Percentiles rank a stretch among this genome's conserved stretches.
phyloP scores from a whole-genome alignment of 2,329 filamentous ascomycete species.

The Colletotrichum coccodes region DNA sequence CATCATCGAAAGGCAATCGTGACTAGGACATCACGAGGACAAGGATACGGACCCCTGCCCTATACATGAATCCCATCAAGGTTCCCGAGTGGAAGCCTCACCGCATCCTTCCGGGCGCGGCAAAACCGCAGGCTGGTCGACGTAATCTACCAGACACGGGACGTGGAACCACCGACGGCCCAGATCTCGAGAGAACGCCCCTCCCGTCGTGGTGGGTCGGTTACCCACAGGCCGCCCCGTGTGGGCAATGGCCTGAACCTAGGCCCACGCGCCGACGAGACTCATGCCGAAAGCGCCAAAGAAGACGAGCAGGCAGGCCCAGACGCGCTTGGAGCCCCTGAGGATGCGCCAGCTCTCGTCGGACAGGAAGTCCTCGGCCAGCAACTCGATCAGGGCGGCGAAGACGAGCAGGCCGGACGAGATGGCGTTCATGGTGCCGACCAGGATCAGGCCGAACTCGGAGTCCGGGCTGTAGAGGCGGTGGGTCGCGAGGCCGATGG shows the following conservation, averaged over 20 bases:
- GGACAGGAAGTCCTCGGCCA: slow-evolving; percentile 77
- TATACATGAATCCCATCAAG: not conserved
- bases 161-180: not conserved
- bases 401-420: slow-evolving; percentile 78
- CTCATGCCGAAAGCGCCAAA: slow-evolving; percentile 71
- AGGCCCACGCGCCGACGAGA: slow-evolving; percentile 72
- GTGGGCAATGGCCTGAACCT: slow-evolving; percentile 22
- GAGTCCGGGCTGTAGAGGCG: slow-evolving; percentile 75
- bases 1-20: not conserved
- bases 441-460: slow-evolving; percentile 73
- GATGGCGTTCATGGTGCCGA: slow-evolving; percentile 80
- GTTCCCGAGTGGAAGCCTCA: not conserved
- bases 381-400: slow-evolving; percentile 76
- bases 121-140: not conserved
- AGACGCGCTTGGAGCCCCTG: slow-evolving; percentile 61
- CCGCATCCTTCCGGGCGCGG: slow-evolving; percentile 2
- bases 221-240: not conserved
- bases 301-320: slow-evolving; percentile 67
- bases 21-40: too few species aligned
- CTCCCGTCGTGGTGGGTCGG: too few species aligned
- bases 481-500: slow-evolving; percentile 76
- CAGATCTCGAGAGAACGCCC: not conserved
- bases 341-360: slow-evolving; percentile 70
- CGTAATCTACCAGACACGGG: not conserved
- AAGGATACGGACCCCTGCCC: not conserved